Evolutionary conservation across 345 rosid genomes (phyloP).

Genomic region (Lagerstroemia speciosa): DNA sequence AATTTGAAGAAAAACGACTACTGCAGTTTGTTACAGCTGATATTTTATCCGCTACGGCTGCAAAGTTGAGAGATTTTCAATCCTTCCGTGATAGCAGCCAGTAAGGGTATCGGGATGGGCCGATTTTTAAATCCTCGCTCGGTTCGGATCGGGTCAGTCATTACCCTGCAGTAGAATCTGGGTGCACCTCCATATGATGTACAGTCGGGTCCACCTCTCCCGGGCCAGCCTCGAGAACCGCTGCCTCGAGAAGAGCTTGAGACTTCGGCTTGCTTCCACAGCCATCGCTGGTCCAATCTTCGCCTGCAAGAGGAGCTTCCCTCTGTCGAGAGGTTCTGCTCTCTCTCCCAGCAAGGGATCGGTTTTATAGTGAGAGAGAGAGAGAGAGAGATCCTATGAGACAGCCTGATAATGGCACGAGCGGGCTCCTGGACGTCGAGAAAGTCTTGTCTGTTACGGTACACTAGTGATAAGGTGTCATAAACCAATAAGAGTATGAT

Average conservation of each 20-base stretch:
- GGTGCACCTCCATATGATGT: constrained; percentile 70
- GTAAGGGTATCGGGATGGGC: too few relatives aligned
- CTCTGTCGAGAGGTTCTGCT: background rate
- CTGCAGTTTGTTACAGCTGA: too few relatives aligned
- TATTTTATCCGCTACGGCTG: too few relatives aligned
- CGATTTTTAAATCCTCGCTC: too few relatives aligned
- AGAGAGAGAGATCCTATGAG: background rate
- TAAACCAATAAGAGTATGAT: too few relatives aligned
- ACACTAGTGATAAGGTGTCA: too few relatives aligned
- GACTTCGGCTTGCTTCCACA: constrained; percentile 5
- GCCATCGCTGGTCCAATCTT: constrained; percentile 21
- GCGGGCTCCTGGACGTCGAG: constrained; percentile 10
- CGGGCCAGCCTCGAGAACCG: constrained; percentile 39
- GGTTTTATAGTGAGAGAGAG: background rate
- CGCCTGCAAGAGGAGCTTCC: background rate
- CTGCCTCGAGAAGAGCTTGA: constrained; percentile 32
- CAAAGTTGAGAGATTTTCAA: too few relatives aligned
- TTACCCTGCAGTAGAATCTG: constrained; percentile 49
- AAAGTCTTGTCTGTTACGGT: too few relatives aligned
- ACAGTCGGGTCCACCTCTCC: constrained; percentile 55
- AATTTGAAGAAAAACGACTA: too few relatives aligned
- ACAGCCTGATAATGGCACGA: constrained; percentile 5
- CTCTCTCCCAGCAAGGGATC: background rate
- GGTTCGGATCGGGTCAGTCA: constrained; percentile 15
- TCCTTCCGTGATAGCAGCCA: too few relatives aligned